Evolutionary conservation across 2,329 filamentous ascomycete species (phyloP), one percentile per base, ranked within the genome.

Genomic region (Diaporthe vaccinii): DNA sequence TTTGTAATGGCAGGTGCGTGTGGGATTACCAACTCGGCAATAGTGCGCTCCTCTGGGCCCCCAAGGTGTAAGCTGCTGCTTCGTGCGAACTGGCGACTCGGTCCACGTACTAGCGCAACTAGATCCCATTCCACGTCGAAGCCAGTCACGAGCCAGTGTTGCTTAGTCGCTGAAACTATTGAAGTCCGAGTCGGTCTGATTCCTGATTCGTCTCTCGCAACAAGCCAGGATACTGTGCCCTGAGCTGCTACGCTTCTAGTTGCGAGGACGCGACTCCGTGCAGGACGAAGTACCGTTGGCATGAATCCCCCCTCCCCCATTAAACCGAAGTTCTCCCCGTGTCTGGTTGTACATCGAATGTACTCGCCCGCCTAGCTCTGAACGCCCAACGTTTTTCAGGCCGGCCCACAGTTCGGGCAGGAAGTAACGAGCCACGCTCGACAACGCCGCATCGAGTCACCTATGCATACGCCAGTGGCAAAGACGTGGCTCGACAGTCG

Each of bases 391-490:
- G n/a, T 15, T 25, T 12, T 9, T 44, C 41, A 22, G 25, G 17
- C 62, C 62, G 28, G 44, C 31, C 2, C 17, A 46, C 41, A 15
- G 0, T 49, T 34, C 36, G 36, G 62, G 44, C 62, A 67, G 44
- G 44, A 34, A 51, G n/a, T 41, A 36, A 14, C 59, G 44, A 28
- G 12, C 34, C 59, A 31, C 7, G n/a, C 4, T 28, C 15, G 9
- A 46, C 39, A 10, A 34, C 17, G 12, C 41, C 41, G 14, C 61
- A 67, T 44, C 44, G n/a, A n/a, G 61, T 31, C 12, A 22, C 20
- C 2, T 51, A n/a, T 67, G 44, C 62, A 67, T 67, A 14, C 20
- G 34, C 31, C 62, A 53, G 62, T 67, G 62, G 62, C 62, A 9
- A 51, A 68, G n/a, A n/a, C 14, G 36, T 17, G 36, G 8, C 59